Evolutionary conservation across 148 eudicot species (phyloP).

Genomic region (Euryodendron excelsum): DNA sequence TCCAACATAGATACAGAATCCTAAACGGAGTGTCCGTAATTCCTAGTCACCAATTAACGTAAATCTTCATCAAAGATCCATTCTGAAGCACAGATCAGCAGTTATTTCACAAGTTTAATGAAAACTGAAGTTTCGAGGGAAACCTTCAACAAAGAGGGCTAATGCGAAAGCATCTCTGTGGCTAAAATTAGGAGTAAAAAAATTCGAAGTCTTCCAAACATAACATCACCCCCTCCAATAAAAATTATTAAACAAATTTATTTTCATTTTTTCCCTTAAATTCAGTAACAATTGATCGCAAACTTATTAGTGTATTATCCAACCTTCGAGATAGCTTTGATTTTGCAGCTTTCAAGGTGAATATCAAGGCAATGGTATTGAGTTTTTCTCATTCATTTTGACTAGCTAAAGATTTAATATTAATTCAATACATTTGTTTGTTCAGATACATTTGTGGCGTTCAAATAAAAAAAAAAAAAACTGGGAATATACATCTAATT

Average conservation of each 20-base stretch:
- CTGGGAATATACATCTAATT: background rate
- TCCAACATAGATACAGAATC: too few species aligned
- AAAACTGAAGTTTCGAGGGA: background rate
- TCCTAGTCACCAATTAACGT: too few species aligned
- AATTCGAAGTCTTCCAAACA: too few species aligned
- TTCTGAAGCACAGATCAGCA: background rate
- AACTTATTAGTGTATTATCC: background rate
- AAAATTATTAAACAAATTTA: too few species aligned
- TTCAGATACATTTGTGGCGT: background rate
- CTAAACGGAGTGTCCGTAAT: too few species aligned
- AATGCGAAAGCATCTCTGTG: too few species aligned
- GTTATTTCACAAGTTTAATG: background rate
- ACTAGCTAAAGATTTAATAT: background rate
- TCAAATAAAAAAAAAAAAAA: too few species aligned
- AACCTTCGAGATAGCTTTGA: background rate
- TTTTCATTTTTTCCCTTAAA: too few species aligned
- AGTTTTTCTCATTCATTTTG: background rate
- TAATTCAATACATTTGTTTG: background rate
- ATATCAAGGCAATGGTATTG: conserved; percentile 1
- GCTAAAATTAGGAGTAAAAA: too few species aligned
- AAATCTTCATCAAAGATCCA: background rate
- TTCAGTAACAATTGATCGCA: background rate
- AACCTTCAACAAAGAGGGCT: background rate
- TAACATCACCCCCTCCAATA: too few species aligned
- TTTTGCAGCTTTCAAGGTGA: background rate